Evolutionary conservation across 2,329 filamentous ascomycete species (phyloP).

Genomic region (Paraphaeosphaeria minitans): DNA sequence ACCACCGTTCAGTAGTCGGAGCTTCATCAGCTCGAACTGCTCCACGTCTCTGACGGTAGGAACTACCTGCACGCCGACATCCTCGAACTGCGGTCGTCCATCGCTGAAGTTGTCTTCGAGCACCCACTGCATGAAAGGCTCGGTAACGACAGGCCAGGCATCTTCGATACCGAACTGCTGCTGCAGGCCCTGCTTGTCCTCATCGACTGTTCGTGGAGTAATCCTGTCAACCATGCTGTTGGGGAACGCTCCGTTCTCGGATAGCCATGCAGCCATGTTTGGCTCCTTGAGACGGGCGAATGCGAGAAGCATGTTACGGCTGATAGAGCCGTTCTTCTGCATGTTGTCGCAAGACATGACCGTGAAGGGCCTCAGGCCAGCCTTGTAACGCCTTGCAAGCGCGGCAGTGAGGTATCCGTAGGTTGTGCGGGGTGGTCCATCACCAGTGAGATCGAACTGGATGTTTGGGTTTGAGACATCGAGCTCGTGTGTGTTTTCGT

Average conservation of each 20-base stretch:
- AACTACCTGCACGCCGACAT: constrained; percentile 39
- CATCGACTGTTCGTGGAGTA: constrained; percentile 31
- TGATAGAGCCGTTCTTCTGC: constrained; percentile 38
- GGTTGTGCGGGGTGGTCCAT: constrained; percentile 30
- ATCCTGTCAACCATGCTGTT: constrained; percentile 42
- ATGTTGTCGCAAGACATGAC: constrained; percentile 40
- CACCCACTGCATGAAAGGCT: constrained; percentile 38
- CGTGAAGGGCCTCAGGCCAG: constrained; percentile 34
- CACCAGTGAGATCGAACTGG: constrained; percentile 29
- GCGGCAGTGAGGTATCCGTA: constrained; percentile 35
- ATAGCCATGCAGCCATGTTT: constrained; percentile 33
- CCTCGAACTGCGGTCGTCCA: constrained; percentile 34
- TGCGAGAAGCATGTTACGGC: constrained; percentile 31
- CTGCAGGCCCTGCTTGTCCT: constrained; percentile 27
- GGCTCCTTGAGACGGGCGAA: constrained; percentile 31
- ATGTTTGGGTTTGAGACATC: constrained; percentile 33
- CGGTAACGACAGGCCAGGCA: constrained; percentile 35
- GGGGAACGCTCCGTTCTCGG: constrained; percentile 35
- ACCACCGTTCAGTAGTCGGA: constrained; percentile 34
- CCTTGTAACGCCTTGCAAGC: constrained; percentile 30
- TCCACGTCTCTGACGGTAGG: constrained; percentile 32
- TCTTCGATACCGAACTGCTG: constrained; percentile 33
- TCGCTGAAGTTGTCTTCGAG: constrained; percentile 38
- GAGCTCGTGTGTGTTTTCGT: constrained; percentile 38
- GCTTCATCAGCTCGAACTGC: constrained; percentile 36